These are phyloP conservation scores for Myxozyma melibiosi DNA, from an alignment of 805 yeast genomes.

Conservation along the genomic window DNA sequence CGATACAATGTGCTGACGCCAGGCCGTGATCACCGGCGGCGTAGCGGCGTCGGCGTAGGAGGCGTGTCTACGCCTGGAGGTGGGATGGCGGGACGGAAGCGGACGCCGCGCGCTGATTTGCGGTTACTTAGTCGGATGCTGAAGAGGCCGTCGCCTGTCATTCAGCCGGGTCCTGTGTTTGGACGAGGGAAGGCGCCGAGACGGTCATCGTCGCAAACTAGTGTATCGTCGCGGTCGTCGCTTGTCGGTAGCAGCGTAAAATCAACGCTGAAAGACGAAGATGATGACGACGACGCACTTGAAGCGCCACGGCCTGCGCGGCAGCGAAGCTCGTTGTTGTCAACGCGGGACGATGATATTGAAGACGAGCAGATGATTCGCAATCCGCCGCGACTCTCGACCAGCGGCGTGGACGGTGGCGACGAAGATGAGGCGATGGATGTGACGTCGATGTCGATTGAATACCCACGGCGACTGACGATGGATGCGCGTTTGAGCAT, in stretches of 20 bases:
- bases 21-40: conserved; percentile 21
- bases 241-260: too few relatives aligned
- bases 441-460: neutral
- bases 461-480: conserved; percentile 2
- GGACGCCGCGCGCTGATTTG: conserved; percentile 31
- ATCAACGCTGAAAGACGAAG: neutral
- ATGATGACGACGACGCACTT: neutral
- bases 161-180: too few relatives aligned
- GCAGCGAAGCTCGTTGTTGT: neutral
- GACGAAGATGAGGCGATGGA: neutral
- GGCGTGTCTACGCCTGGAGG: conserved; percentile 2
- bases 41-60: conserved; percentile 2
- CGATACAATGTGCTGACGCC: conserved; percentile 27
- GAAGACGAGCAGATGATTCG: neutral
- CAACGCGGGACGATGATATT: neutral
- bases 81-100: conserved; percentile 1
- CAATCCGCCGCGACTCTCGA: neutral
- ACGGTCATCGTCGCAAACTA: too few relatives aligned
- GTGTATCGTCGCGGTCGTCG: too few relatives aligned
- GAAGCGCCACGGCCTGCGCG: too few relatives aligned
- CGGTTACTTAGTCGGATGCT: conserved; percentile 24
- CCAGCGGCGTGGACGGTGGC: neutral
- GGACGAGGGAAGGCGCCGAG: too few relatives aligned
- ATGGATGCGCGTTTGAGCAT: conserved; percentile 10
- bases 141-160: conserved; percentile 4